A percentile compares a stretch with the other conserved stretches of the same genome.
Conservation (phyloP, 768 basidiomycete genomes). For the Hirschioporus abietinus region DNA sequence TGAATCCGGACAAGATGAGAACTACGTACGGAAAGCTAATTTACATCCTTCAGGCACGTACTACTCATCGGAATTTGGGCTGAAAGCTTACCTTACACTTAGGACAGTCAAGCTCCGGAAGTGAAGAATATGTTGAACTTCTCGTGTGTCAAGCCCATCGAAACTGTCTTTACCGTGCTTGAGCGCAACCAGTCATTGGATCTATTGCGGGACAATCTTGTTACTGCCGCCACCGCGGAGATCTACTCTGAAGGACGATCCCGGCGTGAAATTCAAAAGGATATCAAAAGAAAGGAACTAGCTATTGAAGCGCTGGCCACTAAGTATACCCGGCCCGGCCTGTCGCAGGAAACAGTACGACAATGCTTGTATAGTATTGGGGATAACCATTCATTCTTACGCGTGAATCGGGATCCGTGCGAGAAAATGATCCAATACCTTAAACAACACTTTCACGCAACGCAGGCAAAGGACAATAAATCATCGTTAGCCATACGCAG, state of each 20-base stretch:
- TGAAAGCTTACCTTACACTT: background rate
- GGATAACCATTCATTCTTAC: slow-evolving; percentile 85
- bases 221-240: slow-evolving; percentile 75
- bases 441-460: slow-evolving; percentile 73
- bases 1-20: slow-evolving; percentile 91
- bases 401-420: slow-evolving; percentile 84
- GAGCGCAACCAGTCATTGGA: slow-evolving; percentile 60
- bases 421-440: slow-evolving; percentile 77
- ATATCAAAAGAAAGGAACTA: slow-evolving; percentile 79
- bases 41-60: slow-evolving; percentile 69
- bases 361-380: slow-evolving; percentile 87
- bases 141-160: slow-evolving; percentile 72
- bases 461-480: slow-evolving; percentile 57
- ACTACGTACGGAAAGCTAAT: slow-evolving; percentile 84
- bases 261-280: slow-evolving; percentile 75
- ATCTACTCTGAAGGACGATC: slow-evolving; percentile 68
- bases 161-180: slow-evolving; percentile 64
- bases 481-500: slow-evolving; percentile 73
- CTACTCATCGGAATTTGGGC: background rate
- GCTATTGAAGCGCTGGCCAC: slow-evolving; percentile 72
- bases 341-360: slow-evolving; percentile 61
- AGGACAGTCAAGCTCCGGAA: slow-evolving; percentile 84
- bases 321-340: slow-evolving; percentile 52
- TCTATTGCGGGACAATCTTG: slow-evolving; percentile 70
- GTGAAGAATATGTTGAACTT: slow-evolving; percentile 78